These are phyloP conservation scores for Aspergillus sp. DNA, from an alignment of 2,329 filamentous ascomycete genomes.

Conservation along the genomic window DNA sequence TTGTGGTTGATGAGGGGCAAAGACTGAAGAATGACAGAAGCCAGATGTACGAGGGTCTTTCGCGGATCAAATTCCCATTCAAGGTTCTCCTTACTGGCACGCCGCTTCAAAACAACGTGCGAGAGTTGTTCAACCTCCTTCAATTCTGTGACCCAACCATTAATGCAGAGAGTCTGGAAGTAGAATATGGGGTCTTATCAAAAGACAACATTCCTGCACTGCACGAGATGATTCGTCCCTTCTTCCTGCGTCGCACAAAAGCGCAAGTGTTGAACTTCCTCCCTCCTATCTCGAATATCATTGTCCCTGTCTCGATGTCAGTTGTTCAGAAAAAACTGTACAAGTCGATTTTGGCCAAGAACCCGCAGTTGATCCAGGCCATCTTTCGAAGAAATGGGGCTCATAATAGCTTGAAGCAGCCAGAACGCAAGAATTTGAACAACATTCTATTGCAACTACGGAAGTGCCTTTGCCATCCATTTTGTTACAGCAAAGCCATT, in stretches of 20 bases:
- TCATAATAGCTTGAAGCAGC: slow-evolving; percentile 46
- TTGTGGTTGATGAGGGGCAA: slow-evolving; percentile 93
- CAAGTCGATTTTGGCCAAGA: slow-evolving; percentile 86
- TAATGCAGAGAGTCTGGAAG: slow-evolving; percentile 65
- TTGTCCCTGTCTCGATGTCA: slow-evolving; percentile 92
- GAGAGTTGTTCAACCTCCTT: slow-evolving; percentile 91
- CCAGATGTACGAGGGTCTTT: slow-evolving; percentile 67
- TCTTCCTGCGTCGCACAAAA: slow-evolving; percentile 72
- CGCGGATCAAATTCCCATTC: slow-evolving; percentile 67
- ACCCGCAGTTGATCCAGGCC: slow-evolving; percentile 76
- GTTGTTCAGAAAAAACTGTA: slow-evolving; percentile 88
- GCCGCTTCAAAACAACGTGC: slow-evolving; percentile 73
- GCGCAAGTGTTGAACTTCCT: slow-evolving; percentile 83
- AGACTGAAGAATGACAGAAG: slow-evolving; percentile 89
- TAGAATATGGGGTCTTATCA: slow-evolving; percentile 67
- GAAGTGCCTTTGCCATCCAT: slow-evolving; percentile 92
- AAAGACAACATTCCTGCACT: slow-evolving; percentile 73
- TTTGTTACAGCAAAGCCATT: slow-evolving; percentile 82
- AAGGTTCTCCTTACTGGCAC: slow-evolving; percentile 80
- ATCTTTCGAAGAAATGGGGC: slow-evolving; percentile 63
- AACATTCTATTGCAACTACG: slow-evolving; percentile 94
- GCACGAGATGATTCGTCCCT: slow-evolving; percentile 71
- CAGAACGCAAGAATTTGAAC: slow-evolving; percentile 72
- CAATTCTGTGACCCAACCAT: slow-evolving; percentile 76
- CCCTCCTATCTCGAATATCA: slow-evolving; percentile 88